Evolutionary conservation across 768 basidiomycete species (phyloP).

Genomic region (Lactarius evosmus): DNA sequence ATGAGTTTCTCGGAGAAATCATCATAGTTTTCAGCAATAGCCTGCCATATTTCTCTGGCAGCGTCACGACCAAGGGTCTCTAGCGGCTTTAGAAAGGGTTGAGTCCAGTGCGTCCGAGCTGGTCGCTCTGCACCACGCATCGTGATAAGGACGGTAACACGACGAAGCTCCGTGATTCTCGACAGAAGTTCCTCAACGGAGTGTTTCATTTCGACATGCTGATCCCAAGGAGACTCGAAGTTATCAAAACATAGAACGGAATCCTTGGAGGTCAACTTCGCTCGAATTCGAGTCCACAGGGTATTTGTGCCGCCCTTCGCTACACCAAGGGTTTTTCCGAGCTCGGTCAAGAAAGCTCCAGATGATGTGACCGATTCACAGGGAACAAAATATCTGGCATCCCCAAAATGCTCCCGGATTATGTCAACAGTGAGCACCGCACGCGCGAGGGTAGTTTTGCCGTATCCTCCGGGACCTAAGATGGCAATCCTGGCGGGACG

Average conservation of each 20-base stretch:
- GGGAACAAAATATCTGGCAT: slow-evolving; percentile 12
- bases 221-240: slow-evolving; percentile 28
- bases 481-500: not conserved
- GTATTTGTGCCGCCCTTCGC: not conserved
- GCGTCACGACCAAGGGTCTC: not conserved
- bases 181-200: not conserved
- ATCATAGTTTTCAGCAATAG: not conserved
- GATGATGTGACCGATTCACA: not conserved
- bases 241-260: not conserved
- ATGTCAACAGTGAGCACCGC: too few relatives aligned
- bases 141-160: not conserved
- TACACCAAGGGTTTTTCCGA: not conserved
- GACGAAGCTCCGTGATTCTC: not conserved
- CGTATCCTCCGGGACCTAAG: not conserved
- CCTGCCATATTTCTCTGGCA: not conserved
- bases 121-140: not conserved
- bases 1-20: not conserved
- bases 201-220: not conserved
- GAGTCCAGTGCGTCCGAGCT: not conserved
- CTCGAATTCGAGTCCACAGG: not conserved
- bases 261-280: not conserved
- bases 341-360: not conserved
- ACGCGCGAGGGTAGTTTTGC: not conserved
- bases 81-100: not conserved
- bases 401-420: slow-evolving; percentile 26